Conservation (phyloP, 2,329 filamentous ascomycete genomes). For the Aspergillus fructus region DNA sequence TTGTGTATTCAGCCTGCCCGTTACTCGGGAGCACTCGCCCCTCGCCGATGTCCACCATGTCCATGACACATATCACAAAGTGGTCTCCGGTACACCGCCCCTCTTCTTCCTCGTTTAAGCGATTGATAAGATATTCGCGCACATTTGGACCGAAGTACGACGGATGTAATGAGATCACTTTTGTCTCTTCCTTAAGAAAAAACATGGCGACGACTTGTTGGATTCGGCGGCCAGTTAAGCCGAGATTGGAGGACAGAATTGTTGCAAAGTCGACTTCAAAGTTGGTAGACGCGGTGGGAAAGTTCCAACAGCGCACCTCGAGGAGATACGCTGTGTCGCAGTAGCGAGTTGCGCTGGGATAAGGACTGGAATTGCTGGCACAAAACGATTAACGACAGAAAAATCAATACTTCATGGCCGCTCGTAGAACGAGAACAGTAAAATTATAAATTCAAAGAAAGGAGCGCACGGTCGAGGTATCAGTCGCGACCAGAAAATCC, state of each 20-base stretch:
- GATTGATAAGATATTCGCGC: constrained; percentile 84
- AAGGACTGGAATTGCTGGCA: constrained; percentile 5
- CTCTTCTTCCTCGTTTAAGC: constrained; percentile 89
- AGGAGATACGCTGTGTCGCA: neutral
- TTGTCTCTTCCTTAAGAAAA: constrained; percentile 96
- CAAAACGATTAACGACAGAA: constrained; percentile 5
- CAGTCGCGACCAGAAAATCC: neutral
- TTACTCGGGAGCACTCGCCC: constrained; percentile 89
- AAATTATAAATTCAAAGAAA: neutral
- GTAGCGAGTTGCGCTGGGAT: neutral
- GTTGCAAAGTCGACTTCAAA: neutral
- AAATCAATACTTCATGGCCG: constrained; percentile 13
- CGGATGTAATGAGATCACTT: constrained; percentile 89
- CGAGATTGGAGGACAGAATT: neutral
- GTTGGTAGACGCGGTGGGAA: neutral
- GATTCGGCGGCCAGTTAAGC: neutral
- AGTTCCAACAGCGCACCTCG: neutral
- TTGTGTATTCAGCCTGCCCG: constrained; percentile 89
- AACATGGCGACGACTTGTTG: constrained; percentile 67
- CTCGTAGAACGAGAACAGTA: constrained; percentile 2
- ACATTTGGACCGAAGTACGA: constrained; percentile 96
- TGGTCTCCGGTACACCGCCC: constrained; percentile 93
- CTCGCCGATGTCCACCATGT: constrained; percentile 91
- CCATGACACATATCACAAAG: constrained; percentile 98
- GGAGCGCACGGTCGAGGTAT: neutral